Evolutionary conservation across 495 filamentous ascomycete species (phyloP).

Genomic region (Penicillium canescens): DNA sequence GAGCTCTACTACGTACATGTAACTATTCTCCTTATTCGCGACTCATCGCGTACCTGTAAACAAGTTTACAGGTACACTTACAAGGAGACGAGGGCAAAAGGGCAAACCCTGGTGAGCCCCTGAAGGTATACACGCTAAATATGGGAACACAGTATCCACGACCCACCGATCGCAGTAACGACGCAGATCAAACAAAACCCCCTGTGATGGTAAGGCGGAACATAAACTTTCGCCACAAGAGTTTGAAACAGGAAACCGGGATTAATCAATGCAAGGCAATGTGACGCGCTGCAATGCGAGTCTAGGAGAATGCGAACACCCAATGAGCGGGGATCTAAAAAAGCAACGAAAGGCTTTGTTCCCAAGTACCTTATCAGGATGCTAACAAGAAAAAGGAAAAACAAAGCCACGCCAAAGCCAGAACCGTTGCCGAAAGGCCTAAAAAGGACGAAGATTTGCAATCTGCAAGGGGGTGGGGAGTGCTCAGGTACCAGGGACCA

Average conservation of each 20-base stretch:
- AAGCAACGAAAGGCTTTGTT: conserved; percentile 2
- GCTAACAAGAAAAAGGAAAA: conserved; percentile 6
- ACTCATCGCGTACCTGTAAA: conserved; percentile 4
- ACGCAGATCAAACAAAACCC: background rate
- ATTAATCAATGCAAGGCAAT: conserved; percentile 24
- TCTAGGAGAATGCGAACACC: conserved; percentile 14
- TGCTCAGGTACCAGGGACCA: conserved; percentile 4
- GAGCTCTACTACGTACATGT: background rate
- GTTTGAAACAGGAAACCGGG: conserved; percentile 20
- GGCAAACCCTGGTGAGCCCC: background rate
- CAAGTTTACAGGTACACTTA: background rate
- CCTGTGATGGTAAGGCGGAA: conserved; percentile 8
- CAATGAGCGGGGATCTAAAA: background rate
- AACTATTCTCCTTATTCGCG: conserved; percentile 4
- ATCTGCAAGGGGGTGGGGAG: conserved; percentile 23
- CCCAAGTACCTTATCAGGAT: background rate
- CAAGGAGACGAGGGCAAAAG: conserved; percentile 4
- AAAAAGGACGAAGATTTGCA: too few relatives aligned
- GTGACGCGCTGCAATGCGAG: conserved; percentile 22
- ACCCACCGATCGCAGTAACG: background rate
- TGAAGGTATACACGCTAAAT: background rate
- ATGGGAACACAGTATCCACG: background rate
- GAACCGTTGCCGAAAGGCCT: too few relatives aligned
- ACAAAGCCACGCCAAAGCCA: background rate
- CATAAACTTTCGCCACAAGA: conserved; percentile 15